Base-by-base conservation (phyloP, 1,284 basidiomycete species). In the Tilletia walkeri region DNA sequence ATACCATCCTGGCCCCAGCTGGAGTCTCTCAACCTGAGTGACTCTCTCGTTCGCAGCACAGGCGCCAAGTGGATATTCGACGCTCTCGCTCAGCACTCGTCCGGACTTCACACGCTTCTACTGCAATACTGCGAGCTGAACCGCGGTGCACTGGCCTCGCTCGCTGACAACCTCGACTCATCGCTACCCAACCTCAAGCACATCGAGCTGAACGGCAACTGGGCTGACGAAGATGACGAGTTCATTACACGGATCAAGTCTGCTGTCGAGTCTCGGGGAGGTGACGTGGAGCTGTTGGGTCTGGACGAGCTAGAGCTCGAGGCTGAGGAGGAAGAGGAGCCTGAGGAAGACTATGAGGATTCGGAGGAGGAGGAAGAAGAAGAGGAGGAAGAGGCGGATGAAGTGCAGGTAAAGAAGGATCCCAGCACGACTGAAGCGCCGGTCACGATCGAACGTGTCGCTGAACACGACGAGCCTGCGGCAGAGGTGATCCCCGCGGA, bases 1-100 rank as follows among this genome's bases (percentile, higher is more conserved):
- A 85, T 98, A 50, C 74, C 76, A 47, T 76, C 75, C 16, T 98
- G 92, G 91, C 89, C 89, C 0, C 84, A 87, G 3, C 87, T 99
- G 47, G 87, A 87, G 63, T 88, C 88, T 30, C 89, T 99, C 77
- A 93, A 98, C 84, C 86, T 99, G 50, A 94, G 92, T 10, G 95
- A 99, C 85, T 96, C 94, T 79, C 88, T 97, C 45, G 87, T 98
- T 45, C 90, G 91, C 38, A 85, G 86, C 3, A 85, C 86, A 34
- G 89, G 88, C 16, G 81, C 78, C 39, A 69, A 69, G 36, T 73
- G 81, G 10, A 69, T 83, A 7, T 75, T 80, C 30, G 76, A 76
- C 34, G 74, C 76, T 0, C 73, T 83, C 14, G 75, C 70, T 24
- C 70, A 74, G 38, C 79, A 61, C 36, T 14, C 56, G 36, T 20